A percentile compares a stretch with the other conserved stretches of the same genome.
These are phyloP conservation scores for Fusarium piperis DNA, from an alignment of 2,329 filamentous ascomycete species.

Conservation along the genomic window DNA sequence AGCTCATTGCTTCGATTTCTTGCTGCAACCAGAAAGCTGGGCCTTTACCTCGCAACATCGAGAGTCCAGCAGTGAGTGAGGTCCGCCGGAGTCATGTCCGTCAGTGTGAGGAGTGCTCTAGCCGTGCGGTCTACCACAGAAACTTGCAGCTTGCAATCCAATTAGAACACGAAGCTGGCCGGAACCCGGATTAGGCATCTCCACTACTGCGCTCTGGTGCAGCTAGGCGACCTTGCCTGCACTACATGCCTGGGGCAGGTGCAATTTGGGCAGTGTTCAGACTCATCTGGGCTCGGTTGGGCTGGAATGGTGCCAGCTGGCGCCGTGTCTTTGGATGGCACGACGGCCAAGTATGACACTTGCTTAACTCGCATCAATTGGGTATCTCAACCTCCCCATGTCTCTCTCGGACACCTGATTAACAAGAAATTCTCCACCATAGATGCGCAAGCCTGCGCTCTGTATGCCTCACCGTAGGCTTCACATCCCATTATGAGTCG, in stretches of 20 bases:
- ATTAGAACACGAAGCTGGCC: slow-evolving; percentile 38
- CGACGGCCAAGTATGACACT: slow-evolving; percentile 34
- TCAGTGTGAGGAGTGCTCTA: neutral
- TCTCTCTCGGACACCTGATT: slow-evolving; percentile 31
- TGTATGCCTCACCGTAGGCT: slow-evolving; percentile 35
- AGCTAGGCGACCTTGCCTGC: slow-evolving; percentile 31
- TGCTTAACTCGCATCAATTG: slow-evolving; percentile 36
- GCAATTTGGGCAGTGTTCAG: slow-evolving; percentile 35
- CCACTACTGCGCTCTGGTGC: slow-evolving; percentile 36
- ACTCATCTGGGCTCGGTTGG: slow-evolving; percentile 36
- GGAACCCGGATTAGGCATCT: slow-evolving; percentile 36
- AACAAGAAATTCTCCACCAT: slow-evolving; percentile 30
- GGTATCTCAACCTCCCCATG: slow-evolving; percentile 41
- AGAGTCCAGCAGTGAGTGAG: slow-evolving; percentile 3
- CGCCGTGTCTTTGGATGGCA: slow-evolving; percentile 55
- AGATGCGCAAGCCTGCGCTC: slow-evolving; percentile 19
- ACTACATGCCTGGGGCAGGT: slow-evolving; percentile 32
- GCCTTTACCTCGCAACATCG: neutral
- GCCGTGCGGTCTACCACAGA: slow-evolving; percentile 27
- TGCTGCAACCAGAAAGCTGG: slow-evolving; percentile 2
- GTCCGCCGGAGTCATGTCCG: slow-evolving; percentile 25
- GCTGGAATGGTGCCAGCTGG: slow-evolving; percentile 56
- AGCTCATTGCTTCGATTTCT: neutral
- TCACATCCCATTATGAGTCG: slow-evolving; percentile 20
- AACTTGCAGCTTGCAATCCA: slow-evolving; percentile 31